Conservation (phyloP, 371 early-diverging fungal species). For the Zopfochytrium polystomum region DNA sequence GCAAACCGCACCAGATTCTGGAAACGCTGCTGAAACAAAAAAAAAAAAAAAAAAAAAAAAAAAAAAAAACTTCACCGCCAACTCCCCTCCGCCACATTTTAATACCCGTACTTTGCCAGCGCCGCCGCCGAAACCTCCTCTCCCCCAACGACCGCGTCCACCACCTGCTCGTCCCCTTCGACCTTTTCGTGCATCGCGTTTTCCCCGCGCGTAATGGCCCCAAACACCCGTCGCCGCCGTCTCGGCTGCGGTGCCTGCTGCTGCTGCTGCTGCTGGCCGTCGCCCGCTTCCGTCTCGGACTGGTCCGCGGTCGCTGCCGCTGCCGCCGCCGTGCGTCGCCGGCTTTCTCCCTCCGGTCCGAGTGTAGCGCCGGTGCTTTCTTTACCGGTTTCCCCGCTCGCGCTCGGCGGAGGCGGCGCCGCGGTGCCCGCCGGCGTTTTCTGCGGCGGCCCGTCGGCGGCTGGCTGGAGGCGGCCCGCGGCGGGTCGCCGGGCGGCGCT, state of each 20-base stretch:
- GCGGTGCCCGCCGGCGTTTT: not conserved
- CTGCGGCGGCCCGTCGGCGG: not conserved
- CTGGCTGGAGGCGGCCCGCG: too few species aligned
- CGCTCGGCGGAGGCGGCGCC: not conserved
- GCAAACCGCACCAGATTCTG: too few species aligned
- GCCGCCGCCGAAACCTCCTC: conserved; percentile 1
- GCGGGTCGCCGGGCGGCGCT: not conserved
- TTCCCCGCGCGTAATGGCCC: conserved; percentile 20
- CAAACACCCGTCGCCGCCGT: conserved; percentile 20
- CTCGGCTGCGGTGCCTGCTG: not conserved
- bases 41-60: too few species aligned
- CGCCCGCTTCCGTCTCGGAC: not conserved
- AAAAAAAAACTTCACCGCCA: too few species aligned
- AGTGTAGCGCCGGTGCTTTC: not conserved
- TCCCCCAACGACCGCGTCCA: conserved; percentile 21
- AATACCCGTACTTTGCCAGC: conserved; percentile 33
- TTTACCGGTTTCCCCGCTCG: not conserved
- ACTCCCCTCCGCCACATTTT: too few species aligned
- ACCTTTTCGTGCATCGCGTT: conserved; percentile 22
- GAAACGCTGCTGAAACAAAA: too few species aligned
- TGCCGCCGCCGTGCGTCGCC: too few species aligned
- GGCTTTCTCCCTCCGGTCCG: not conserved
- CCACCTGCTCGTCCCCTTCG: conserved; percentile 27
- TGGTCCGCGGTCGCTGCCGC: not conserved
- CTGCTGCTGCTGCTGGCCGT: not conserved